phyloP scores from a whole-genome alignment of 495 filamentous ascomycete species.

The Tirmania nivea region DNA sequence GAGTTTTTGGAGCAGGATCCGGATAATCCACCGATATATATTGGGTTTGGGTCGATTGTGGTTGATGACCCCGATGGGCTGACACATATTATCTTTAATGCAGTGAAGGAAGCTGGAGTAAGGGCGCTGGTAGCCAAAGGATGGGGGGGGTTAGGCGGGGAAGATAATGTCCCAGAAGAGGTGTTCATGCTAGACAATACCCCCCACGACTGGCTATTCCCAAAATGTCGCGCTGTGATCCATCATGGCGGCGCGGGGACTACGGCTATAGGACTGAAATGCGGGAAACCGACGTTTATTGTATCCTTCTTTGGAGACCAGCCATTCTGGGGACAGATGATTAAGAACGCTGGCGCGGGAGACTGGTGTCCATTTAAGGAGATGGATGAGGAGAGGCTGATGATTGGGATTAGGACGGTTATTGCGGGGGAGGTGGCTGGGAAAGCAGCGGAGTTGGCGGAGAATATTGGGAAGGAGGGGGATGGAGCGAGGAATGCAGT shows the following conservation, averaged over 20 bases:
- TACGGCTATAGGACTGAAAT: constrained; percentile 41
- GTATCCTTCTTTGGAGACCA: constrained; percentile 57
- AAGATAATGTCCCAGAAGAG: constrained; percentile 28
- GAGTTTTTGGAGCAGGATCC: constrained; percentile 32
- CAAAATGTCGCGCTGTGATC: constrained; percentile 34
- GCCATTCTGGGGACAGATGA: constrained; percentile 63
- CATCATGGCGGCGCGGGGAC: constrained; percentile 49
- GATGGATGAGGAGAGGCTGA: constrained; percentile 39
- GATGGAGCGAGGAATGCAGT: constrained; percentile 56
- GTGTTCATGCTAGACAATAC: constrained; percentile 43
- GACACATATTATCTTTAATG: constrained; percentile 39
- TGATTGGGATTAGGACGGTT: constrained; percentile 46
- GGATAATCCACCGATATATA: constrained; percentile 34
- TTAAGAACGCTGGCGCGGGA: constrained; percentile 42
- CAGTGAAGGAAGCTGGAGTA: constrained; percentile 35
- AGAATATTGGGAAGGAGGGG: constrained; percentile 42
- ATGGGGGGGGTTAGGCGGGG: constrained; percentile 42
- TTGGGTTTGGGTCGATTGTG: constrained; percentile 48
- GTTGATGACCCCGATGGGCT: constrained; percentile 43
- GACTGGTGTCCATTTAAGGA: constrained; percentile 44
- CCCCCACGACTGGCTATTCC: constrained; percentile 50
- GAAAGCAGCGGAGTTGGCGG: constrained; percentile 29
- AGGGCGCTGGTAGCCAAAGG: constrained; percentile 43
- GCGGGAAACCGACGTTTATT: constrained; percentile 41
- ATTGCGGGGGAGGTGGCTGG: constrained; percentile 34